phyloP scores from a whole-genome alignment of 257 asterid species.

The Echium plantagineum region DNA sequence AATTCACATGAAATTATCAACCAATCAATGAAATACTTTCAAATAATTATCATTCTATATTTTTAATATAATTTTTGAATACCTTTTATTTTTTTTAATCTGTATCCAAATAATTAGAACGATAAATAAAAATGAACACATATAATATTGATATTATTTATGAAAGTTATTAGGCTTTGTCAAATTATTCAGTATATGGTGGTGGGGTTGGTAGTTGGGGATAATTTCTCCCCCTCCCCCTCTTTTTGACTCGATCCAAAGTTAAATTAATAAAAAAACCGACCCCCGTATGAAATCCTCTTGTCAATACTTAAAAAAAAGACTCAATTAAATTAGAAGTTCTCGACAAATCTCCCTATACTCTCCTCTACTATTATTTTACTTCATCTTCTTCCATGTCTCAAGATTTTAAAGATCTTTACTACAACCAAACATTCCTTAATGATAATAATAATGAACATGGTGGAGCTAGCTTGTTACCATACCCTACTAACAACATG shows the following conservation, averaged over 20 bases:
- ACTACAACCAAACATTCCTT: conserved; percentile 39
- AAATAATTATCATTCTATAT: too few relatives aligned
- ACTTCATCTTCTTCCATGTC: conserved; percentile 38
- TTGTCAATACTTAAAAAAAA: conserved; percentile 64
- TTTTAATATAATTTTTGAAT: too few relatives aligned
- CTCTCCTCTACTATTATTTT: conserved; percentile 9
- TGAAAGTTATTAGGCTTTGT: too few relatives aligned
- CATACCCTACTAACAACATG: conserved; percentile 17
- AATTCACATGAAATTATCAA: too few relatives aligned
- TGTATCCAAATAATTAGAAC: too few relatives aligned
- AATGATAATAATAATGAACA: conserved; percentile 14
- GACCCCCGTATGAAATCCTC: conserved; percentile 30
- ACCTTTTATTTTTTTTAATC: too few relatives aligned
- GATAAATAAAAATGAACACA: too few relatives aligned
- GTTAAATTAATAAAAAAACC: not conserved
- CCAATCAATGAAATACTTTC: too few relatives aligned
- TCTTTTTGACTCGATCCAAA: conserved; percentile 7
- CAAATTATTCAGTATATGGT: too few relatives aligned
- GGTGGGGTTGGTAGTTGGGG: conserved; percentile 20
- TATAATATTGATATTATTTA: too few relatives aligned
- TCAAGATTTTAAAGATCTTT: conserved; percentile 38
- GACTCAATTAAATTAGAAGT: conserved; percentile 22
- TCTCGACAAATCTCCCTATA: conserved; percentile 38
- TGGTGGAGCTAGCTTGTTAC: conserved; percentile 5
- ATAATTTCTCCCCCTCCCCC: conserved; percentile 10